phyloP scores from a whole-genome alignment of 176 grass and related monocot genomes.

The Pontederia crassipes region DNA sequence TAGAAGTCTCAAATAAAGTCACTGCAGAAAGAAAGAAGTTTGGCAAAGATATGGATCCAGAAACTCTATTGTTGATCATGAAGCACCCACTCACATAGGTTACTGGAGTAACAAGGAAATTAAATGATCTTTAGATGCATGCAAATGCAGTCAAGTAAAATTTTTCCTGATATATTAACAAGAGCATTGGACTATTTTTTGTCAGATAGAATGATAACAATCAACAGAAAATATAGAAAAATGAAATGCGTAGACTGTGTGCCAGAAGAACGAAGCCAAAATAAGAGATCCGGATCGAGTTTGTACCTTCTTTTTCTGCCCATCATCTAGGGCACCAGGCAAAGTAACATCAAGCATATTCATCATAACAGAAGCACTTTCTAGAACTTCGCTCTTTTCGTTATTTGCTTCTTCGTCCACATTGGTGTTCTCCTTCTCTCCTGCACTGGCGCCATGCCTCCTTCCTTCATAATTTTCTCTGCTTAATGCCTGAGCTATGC shows the following conservation, averaged over 20 bases:
- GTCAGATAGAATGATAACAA: no score
- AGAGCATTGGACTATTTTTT: no score
- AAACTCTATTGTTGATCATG: no score
- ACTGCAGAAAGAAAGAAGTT: no score
- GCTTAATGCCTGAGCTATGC: slow-evolving; percentile 9
- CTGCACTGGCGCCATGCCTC: slow-evolving; percentile 14
- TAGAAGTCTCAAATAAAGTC: no score
- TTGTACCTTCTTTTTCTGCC: slow-evolving; percentile 72
- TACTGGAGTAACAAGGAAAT: no score
- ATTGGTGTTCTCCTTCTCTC: neutral
- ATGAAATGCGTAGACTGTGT: slow-evolving; percentile 6
- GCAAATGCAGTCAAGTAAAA: no score
- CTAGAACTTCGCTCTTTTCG: slow-evolving; percentile 58
- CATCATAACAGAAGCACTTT: slow-evolving; percentile 70
- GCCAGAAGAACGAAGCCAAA: neutral
- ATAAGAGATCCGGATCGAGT: neutral
- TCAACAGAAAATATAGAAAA: slow-evolving; percentile 8
- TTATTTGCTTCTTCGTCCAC: slow-evolving; percentile 23
- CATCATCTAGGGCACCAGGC: slow-evolving; percentile 67
- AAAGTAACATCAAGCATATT: slow-evolving; percentile 93
- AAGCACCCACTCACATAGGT: no score
- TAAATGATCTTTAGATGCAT: no score
- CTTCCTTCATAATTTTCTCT: slow-evolving; percentile 27
- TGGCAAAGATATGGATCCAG: no score
- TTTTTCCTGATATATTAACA: no score